Base-by-base conservation (phyloP, 805 yeast species). In the Wickerhamomyces sydowiorum region DNA sequence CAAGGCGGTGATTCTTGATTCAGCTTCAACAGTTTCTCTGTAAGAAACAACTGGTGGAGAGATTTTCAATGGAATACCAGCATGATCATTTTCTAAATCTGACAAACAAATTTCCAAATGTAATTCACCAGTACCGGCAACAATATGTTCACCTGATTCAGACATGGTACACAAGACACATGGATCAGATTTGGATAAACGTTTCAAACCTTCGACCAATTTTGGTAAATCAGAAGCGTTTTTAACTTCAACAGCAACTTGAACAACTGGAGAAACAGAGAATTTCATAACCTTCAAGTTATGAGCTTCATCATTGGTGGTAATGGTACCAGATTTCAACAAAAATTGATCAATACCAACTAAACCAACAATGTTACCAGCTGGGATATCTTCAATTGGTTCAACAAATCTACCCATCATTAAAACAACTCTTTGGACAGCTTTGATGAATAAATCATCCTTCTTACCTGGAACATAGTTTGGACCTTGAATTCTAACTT, bases 321-420 rank as follows among this genome's bases (percentile, higher is more conserved):
- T 93, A 67, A 91, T 77, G 65, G 99, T 91, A 89, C 98, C 99
- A 66, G 96, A 86, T 80, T 91, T 91, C 76, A 91, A 86, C 78
- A 91, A 86, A 87, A 90, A 91, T 82, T 91, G 99, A 78, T 91
- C 99, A 65, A 91, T 86, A 90, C 99, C 99, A 65, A 91, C 98
- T 72, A 91, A 79, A 89, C 98, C 99, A 69, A 90, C 82, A 84
- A 91, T 91, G 96, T 91, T 91, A 87, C 99, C 99, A 63, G 98
- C 97, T 71, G 99, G 98, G 78, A 95, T 86, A 79, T 91, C 98
- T 66, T 91, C 98, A 65, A 91, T 91, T 69, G 91, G 88, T 82
- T 91, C 99, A 66, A 87, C 95, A 72, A 77, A 73, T 78, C 97
- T 87, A 72, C 99, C 99, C 99, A 91, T 91, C 99, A 91, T 91